phyloP scores from a whole-genome alignment of 331 rosid genomes.

The Phaseolus coccineus region DNA sequence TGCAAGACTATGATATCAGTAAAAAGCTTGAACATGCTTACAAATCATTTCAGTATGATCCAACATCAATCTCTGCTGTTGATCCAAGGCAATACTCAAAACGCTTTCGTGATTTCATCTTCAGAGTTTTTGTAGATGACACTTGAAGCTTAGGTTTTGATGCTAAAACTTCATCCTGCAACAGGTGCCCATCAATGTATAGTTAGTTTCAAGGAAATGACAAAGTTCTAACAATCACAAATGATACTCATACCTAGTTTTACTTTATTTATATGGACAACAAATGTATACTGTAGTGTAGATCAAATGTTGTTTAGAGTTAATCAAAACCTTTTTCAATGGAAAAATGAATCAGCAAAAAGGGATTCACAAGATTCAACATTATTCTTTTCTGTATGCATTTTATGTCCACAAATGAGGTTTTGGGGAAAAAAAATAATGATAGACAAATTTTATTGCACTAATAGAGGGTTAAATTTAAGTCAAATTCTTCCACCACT shows the following conservation, averaged over 20 bases:
- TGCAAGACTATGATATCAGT: constrained; percentile 94
- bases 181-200: constrained; percentile 53
- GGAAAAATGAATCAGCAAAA: constrained; percentile 68
- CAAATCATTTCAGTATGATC: constrained; percentile 88
- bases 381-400: constrained; percentile 50
- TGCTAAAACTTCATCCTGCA: constrained; percentile 47
- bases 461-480: too few relatives aligned
- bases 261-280: constrained; percentile 52
- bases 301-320: constrained; percentile 54
- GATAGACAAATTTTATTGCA: too few relatives aligned
- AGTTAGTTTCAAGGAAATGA: constrained; percentile 42
- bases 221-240: constrained; percentile 46
- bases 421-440: too few relatives aligned
- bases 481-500: too few relatives aligned
- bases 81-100: constrained; percentile 95
- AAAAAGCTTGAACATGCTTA: constrained; percentile 97
- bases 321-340: constrained; percentile 48
- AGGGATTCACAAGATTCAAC: constrained; percentile 34
- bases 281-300: constrained; percentile 61
- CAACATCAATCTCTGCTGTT: constrained; percentile 91
- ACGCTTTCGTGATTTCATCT: constrained; percentile 95
- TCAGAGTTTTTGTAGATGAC: constrained; percentile 89
- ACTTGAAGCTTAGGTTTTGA: constrained; percentile 48
- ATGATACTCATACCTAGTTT: constrained; percentile 19
- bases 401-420: constrained; percentile 35